Evolutionary conservation across 2,329 filamentous ascomycete species (phyloP), one percentile per base, ranked within the genome.

Genomic region (Knoxdaviesia capensis): DNA sequence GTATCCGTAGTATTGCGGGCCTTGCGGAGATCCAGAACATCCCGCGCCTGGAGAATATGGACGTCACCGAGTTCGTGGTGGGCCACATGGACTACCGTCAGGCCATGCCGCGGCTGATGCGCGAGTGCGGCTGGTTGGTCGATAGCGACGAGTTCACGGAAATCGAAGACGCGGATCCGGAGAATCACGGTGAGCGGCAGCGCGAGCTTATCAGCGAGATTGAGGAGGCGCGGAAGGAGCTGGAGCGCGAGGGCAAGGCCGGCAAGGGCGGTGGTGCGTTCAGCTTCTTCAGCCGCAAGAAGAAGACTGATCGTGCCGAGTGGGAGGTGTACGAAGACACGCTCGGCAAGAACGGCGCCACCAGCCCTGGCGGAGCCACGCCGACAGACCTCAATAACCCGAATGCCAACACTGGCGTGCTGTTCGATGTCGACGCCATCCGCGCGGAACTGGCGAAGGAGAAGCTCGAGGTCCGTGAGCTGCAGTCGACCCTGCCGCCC

Each of bases 1-100:
- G 90, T 37, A 88, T 96, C 52, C 80, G 86, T 58, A 76, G 79
- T 20, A 74, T 98, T 1, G 87, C 87, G 5, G 90, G 90, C 8
- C 69, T 98, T 36, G 81, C 75, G 1, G 68, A 80, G 1, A 69
- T 96, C 3, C 73, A 88, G 38, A 71, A 65, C 5, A 65, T 92
- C n/a, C 76, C 79, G 0, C 84, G 80, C 10, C 61, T 96, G 10
- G 90, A 96, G 56, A 96, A 94, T 52, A 68, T 92, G 48, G 77
- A 96, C 54, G 80, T 92, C 36, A 92, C 87, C 1, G 75, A 86
- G 43, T 64, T 80, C 39, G 88, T 96, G 10, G 74, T 78, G 31
- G 88, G 90, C 1, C 90, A 98, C 56, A 96, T 96, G 88, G 83
- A 90, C 41, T 98, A 98, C 60, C 83, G 90, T 57, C 74, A 75